Conservation (phyloP, 2,329 filamentous ascomycete genomes). For the Colletotrichum musae region DNA sequence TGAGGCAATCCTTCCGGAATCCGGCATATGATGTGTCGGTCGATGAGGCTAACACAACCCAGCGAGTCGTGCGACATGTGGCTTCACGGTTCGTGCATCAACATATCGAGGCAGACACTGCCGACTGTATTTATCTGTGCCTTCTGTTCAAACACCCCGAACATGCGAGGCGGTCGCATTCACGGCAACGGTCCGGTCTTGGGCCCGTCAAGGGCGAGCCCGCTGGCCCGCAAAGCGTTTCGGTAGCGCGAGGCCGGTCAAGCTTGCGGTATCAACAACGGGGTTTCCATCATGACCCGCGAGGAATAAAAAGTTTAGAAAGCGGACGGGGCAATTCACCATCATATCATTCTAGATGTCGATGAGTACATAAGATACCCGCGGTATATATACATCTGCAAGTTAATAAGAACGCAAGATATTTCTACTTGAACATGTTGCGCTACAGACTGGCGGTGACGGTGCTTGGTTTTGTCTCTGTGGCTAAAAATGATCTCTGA, state of each 20-base stretch:
- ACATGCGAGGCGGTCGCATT: conserved; percentile 63
- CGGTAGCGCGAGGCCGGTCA: conserved; percentile 50
- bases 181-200: conserved; percentile 52
- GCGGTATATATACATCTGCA: conserved; percentile 43
- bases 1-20: conserved; percentile 43
- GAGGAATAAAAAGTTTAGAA: conserved; percentile 23
- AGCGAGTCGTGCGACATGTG: conserved; percentile 77
- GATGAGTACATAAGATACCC: conserved; percentile 50
- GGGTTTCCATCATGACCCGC: conserved; percentile 1
- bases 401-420: conserved; percentile 44
- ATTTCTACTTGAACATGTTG: no score
- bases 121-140: conserved; percentile 75
- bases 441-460: no score
- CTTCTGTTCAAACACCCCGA: conserved; percentile 74
- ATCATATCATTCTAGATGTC: conserved; percentile 35
- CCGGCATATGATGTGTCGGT: conserved; percentile 29
- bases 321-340: conserved; percentile 31
- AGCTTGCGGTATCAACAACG: conserved; percentile 14
- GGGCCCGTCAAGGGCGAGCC: conserved; percentile 53
- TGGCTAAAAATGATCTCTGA: no score
- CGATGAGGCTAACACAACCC: conserved; percentile 30
- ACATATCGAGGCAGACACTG: conserved; percentile 69
- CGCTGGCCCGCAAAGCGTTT: conserved; percentile 62
- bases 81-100: conserved; percentile 75
- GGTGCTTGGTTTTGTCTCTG: no score